Evolutionary conservation across 192 early-diverging fungal genomes (phyloP).

Genomic region (Coemansia furcata): DNA sequence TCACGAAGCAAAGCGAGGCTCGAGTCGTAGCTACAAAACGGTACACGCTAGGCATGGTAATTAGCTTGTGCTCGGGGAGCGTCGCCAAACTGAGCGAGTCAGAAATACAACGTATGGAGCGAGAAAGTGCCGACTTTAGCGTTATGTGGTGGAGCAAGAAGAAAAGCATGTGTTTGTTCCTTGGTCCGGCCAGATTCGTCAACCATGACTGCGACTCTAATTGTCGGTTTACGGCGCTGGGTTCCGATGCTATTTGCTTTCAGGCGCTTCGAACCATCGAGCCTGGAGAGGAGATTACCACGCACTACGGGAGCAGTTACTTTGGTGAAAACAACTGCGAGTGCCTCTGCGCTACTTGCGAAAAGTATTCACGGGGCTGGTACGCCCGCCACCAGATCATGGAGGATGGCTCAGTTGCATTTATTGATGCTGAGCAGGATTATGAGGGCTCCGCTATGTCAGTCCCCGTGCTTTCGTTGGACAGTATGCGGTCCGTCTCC

Average conservation of each 20-base stretch:
- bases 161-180: slow-evolving; percentile 59
- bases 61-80: slow-evolving; percentile 53
- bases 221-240: slow-evolving; percentile 49
- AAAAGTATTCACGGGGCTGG: slow-evolving; percentile 54
- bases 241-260: slow-evolving; percentile 58
- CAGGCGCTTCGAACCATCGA: slow-evolving; percentile 63
- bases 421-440: background rate
- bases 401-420: background rate
- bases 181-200: slow-evolving; percentile 72
- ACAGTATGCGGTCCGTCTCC: background rate
- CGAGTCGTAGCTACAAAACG: slow-evolving; percentile 34
- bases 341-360: slow-evolving; percentile 73
- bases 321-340: slow-evolving; percentile 68
- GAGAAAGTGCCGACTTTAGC: slow-evolving; percentile 57
- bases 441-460: background rate
- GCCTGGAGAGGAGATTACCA: slow-evolving; percentile 71
- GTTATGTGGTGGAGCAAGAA: slow-evolving; percentile 64
- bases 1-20: slow-evolving; percentile 38
- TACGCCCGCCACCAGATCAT: slow-evolving; percentile 14
- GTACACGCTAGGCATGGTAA: slow-evolving; percentile 38
- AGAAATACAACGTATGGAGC: slow-evolving; percentile 41
- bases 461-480: slow-evolving; percentile 8
- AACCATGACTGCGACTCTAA: slow-evolving; percentile 77
- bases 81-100: slow-evolving; percentile 51
- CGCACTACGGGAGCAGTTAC: slow-evolving; percentile 64